Base-by-base conservation (phyloP, 225 moss, liverwort and hornwort species). In the Bryum argenteum region DNA sequence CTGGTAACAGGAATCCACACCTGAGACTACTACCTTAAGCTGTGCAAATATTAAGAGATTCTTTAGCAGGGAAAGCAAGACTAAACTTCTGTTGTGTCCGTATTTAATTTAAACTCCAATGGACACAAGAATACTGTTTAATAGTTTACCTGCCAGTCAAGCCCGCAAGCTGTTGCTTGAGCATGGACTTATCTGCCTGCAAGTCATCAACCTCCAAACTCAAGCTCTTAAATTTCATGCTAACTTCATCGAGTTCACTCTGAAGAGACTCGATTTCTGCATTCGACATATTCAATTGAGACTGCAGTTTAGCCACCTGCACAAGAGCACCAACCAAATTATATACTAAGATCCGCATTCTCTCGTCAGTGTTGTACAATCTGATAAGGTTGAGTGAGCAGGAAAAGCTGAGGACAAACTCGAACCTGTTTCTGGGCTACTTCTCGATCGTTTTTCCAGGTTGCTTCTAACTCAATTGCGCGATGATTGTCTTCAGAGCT, bases 261-360 rank as follows among this genome's bases (percentile, higher is more conserved):
- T 84, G 84, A 19, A 84, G 81, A 10, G 81, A 84, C 55, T 82
- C 75, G 21, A 75, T 61, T 48, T 81, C 81, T 71, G 52, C 18
- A 42, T 70, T 23, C 22, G 79, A 76, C 64, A 81, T 65, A 45
- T 77, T 82, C 72, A 87, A 68, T 64, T 87, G 74, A 53, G 71
- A 69, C 17, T 87, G 77, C 58, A 87, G 82, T 56, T 74, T 84
- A 65, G 79, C 79, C 77, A 81, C 84, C 87, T 87, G 81, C 59
- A 76, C 45, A 72, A 54, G 38, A 45, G 48, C 42, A 77, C 52
- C 47, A 61, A 74, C 21, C 71, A 75, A n/a, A n/a, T 39, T 10
- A 73, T 50, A 43, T 12, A 8, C 51, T 58, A 39, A 40, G 18
- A 19, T 73, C 54, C 28, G 69, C 21, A 65, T 11, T 33, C n/a